Evolutionary conservation across 2,329 filamentous ascomycete species (phyloP).

Genomic region (Diaporthe australafricana): DNA sequence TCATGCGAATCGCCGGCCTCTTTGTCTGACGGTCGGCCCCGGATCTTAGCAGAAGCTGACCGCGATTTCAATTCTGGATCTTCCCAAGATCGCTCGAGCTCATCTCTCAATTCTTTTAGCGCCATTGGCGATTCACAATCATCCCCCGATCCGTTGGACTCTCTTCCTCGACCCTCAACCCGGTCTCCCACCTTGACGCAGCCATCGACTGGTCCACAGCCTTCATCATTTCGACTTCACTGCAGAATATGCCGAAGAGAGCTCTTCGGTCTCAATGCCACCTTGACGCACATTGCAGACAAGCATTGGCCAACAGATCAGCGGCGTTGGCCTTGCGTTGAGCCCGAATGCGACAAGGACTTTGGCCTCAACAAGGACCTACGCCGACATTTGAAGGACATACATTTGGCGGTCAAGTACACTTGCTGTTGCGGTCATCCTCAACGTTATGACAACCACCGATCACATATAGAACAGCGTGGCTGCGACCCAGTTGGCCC

Average conservation of each 20-base stretch:
- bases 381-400: background rate
- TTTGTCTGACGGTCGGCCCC: background rate
- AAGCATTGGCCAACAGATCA: background rate
- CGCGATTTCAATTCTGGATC: background rate
- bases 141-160: background rate
- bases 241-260: background rate
- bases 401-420: background rate
- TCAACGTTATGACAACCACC: background rate
- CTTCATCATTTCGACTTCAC: background rate
- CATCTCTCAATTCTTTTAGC: background rate
- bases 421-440: conserved; percentile 2
- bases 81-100: background rate
- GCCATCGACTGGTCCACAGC: background rate
- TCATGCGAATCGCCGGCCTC: background rate
- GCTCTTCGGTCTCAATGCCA: background rate
- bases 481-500: background rate
- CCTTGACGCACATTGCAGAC: background rate
- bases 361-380: background rate
- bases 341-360: background rate
- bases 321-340: background rate
- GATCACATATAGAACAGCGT: background rate
- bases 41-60: background rate
- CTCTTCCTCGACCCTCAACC: background rate
- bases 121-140: background rate
- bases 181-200: background rate